A percentile compares a stretch with the other conserved stretches of the same genome.
Conservation (phyloP, 768 basidiomycete genomes). For the Leccinum broughii region DNA sequence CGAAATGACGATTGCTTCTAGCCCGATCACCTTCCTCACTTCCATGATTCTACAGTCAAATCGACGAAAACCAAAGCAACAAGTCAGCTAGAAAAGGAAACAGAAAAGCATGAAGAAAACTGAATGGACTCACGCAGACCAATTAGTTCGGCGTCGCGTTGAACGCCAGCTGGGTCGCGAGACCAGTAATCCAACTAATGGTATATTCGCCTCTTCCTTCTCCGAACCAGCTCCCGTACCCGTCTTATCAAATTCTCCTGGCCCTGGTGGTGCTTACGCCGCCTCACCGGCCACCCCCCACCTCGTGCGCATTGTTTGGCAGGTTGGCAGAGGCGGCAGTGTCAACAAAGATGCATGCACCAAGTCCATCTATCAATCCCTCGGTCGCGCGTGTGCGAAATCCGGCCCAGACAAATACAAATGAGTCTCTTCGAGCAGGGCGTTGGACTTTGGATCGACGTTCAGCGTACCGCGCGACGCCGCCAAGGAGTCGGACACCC, state of each 20-base stretch:
- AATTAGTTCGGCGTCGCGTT: constrained; percentile 66
- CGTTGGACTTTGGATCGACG: constrained; percentile 27
- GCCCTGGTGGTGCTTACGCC: background rate
- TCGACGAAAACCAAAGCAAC: no score
- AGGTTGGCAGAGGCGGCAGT: constrained; percentile 14
- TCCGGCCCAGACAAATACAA: constrained; percentile 68
- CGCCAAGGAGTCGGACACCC: background rate
- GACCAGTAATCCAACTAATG: constrained; percentile 77
- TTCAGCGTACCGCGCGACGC: constrained; percentile 8
- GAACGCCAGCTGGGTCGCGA: constrained; percentile 65
- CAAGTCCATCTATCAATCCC: constrained; percentile 62
- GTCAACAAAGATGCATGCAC: constrained; percentile 59
- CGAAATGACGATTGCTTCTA: constrained; percentile 74
- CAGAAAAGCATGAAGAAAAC: no score
- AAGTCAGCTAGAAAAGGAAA: no score
- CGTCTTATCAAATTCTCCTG: no score
- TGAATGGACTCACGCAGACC: constrained; percentile 81
- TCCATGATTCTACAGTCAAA: no score
- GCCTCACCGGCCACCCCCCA: background rate
- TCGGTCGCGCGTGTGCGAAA: constrained; percentile 54
- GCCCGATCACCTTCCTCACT: constrained; percentile 56
- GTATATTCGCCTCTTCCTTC: constrained; percentile 49
- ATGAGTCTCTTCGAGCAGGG: constrained; percentile 73
- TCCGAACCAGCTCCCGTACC: background rate
- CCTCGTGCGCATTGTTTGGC: constrained; percentile 2